Evolutionary conservation across 495 filamentous ascomycete species (phyloP).

Genomic region (Aspergillus bridgeri): DNA sequence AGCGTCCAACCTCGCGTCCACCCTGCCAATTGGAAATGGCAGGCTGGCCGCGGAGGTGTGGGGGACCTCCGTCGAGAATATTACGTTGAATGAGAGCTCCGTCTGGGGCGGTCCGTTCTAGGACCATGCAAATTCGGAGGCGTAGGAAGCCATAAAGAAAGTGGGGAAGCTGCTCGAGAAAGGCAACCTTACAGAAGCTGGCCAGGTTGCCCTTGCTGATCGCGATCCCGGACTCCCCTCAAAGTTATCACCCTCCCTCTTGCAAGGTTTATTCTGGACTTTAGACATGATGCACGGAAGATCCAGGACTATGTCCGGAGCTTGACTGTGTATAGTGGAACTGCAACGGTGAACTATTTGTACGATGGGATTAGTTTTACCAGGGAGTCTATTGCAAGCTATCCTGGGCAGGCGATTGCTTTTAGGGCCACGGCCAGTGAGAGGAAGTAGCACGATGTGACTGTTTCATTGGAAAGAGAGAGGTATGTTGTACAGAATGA

Average conservation of each 20-base stretch:
- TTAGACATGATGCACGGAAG: conserved; percentile 24
- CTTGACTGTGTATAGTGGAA: conserved; percentile 35
- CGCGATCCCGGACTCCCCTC: conserved; percentile 26
- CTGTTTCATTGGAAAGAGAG: conserved; percentile 3
- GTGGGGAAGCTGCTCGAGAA: conserved; percentile 31
- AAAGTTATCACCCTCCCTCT: conserved; percentile 36
- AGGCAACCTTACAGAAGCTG: conserved; percentile 34
- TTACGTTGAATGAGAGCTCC: conserved; percentile 46
- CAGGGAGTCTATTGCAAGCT: conserved; percentile 22
- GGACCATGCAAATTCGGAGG: conserved; percentile 32
- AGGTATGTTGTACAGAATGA: conserved; percentile 1
- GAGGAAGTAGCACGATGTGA: conserved; percentile 6
- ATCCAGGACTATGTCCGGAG: conserved; percentile 27
- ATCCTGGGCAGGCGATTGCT: conserved; percentile 35
- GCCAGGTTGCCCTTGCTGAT: conserved; percentile 22
- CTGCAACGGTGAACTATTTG: conserved; percentile 27
- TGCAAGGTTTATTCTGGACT: conserved; percentile 33
- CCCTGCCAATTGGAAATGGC: conserved; percentile 43
- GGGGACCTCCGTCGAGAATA: conserved; percentile 34
- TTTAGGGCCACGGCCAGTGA: conserved; percentile 27
- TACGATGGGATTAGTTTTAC: conserved; percentile 28
- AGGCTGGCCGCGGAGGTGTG: conserved; percentile 41
- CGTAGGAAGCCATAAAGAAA: conserved; percentile 18
- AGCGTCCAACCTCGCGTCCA: conserved; percentile 3
- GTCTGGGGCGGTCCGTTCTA: conserved; percentile 41